Conservation (phyloP, 306 rosid genomes). For the Oxytropis ochrocephala region DNA sequence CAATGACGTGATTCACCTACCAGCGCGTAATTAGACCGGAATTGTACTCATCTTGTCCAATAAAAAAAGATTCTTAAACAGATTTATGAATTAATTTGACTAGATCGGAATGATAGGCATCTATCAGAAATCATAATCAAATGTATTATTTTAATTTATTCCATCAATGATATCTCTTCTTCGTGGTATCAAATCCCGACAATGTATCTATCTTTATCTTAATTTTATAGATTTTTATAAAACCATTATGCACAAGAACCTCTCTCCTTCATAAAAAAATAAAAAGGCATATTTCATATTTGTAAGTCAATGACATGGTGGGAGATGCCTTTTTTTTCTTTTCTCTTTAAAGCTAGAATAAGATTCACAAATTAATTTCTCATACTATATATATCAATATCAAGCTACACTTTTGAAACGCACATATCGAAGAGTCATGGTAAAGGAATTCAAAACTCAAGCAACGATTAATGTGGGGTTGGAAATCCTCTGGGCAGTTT, state of each 20-base stretch:
- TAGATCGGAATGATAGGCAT: neutral
- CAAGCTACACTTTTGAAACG: neutral
- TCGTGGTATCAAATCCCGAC: neutral
- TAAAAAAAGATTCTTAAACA: neutral
- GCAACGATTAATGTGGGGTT: constrained; percentile 36
- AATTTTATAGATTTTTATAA: neutral
- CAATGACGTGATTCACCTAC: too few relatives aligned
- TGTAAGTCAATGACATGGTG: neutral
- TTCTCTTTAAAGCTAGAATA: neutral
- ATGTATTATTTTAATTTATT: neutral
- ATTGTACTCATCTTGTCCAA: too few relatives aligned
- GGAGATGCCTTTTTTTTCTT: neutral
- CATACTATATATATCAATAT: neutral
- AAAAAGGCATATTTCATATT: neutral
- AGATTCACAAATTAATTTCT: neutral
- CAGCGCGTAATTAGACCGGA: too few relatives aligned
- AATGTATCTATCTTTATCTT: neutral
- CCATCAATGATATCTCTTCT: neutral
- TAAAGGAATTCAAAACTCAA: constrained; percentile 41
- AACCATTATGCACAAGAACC: neutral
- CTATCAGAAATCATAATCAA: neutral
- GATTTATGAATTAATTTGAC: neutral
- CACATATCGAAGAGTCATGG: constrained; percentile 21
- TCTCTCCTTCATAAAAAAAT: neutral
- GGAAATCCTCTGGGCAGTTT: constrained; percentile 45